Evolutionary conservation across 495 filamentous ascomycete genomes (phyloP).

Genomic region (Neurospora intermedia): DNA sequence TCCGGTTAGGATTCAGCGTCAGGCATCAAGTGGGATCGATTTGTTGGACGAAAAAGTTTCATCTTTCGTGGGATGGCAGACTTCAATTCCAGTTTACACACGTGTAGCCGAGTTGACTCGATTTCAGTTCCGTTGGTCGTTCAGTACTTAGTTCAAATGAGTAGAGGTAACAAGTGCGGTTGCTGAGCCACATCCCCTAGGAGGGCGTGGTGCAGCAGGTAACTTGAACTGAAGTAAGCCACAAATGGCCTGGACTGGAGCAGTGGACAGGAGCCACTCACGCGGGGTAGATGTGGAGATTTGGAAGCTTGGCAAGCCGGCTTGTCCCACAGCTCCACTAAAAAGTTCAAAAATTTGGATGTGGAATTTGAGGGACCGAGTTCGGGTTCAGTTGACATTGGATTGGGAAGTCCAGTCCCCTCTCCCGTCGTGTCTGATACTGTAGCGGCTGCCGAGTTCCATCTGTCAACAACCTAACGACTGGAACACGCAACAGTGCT

Average conservation of each 20-base stretch:
- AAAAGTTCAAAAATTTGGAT: constrained; percentile 17
- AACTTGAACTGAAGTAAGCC: too few species aligned
- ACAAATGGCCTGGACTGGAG: background rate
- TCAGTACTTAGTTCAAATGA: too few species aligned
- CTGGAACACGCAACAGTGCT: background rate
- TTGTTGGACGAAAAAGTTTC: background rate
- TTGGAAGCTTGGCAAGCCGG: background rate
- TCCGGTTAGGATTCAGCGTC: background rate
- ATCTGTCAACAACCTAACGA: background rate
- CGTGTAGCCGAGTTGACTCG: too few species aligned
- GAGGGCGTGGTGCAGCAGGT: background rate
- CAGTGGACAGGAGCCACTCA: background rate
- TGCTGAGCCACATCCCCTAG: background rate
- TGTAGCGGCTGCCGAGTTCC: background rate
- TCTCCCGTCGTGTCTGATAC: too few species aligned
- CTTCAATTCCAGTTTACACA: background rate
- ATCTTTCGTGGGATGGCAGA: background rate
- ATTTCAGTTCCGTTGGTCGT: too few species aligned
- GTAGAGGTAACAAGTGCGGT: background rate
- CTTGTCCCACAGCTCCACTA: constrained; percentile 9
- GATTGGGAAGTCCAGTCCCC: background rate
- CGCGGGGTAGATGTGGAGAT: background rate
- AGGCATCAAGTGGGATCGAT: background rate
- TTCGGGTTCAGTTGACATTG: background rate
- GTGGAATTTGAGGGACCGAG: background rate